Conservation (phyloP, 768 basidiomycete species). For the Pseudohyphozyma bogoriensis region DNA sequence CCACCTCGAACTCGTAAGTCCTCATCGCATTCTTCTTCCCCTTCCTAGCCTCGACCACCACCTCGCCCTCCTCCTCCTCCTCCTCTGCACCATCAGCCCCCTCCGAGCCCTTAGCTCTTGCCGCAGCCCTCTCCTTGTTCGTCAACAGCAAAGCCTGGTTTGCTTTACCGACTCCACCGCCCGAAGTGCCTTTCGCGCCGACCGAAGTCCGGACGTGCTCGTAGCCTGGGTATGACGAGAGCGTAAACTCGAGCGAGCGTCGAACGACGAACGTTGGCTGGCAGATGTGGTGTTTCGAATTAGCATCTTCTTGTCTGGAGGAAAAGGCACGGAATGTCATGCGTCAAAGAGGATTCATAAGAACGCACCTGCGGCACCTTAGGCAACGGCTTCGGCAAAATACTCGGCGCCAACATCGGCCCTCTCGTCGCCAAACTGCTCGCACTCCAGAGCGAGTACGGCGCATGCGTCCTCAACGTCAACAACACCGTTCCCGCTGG, state of each 20-base stretch:
- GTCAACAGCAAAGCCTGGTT: slow-evolving; percentile 50
- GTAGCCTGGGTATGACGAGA: slow-evolving; percentile 67
- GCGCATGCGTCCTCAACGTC: slow-evolving; percentile 72
- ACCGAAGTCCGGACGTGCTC: slow-evolving; percentile 93
- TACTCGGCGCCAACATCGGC: slow-evolving; percentile 25
- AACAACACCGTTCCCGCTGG: slow-evolving; percentile 53
- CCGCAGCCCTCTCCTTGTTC: slow-evolving; percentile 13
- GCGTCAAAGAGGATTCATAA: no score
- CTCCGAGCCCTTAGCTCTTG: not conserved
- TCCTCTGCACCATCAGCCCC: not conserved
- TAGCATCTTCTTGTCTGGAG: no score
- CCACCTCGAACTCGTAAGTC: slow-evolving; percentile 27
- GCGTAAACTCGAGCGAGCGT: slow-evolving; percentile 69
- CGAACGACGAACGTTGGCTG: slow-evolving; percentile 49
- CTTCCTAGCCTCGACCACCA: not conserved
- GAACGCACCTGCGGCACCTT: no score
- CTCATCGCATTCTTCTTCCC: slow-evolving; percentile 5
- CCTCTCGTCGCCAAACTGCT: slow-evolving; percentile 32
- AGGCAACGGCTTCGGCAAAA: slow-evolving; percentile 14
- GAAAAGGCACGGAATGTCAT: no score
- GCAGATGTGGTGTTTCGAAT: no score
- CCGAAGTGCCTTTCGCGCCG: slow-evolving; percentile 61
- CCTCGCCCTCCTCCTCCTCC: not conserved
- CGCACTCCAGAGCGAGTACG: slow-evolving; percentile 75
- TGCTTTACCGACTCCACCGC: slow-evolving; percentile 54